Evolutionary conservation across 2,329 filamentous ascomycete species (phyloP).

Genomic region (Aureobasidium sp.): DNA sequence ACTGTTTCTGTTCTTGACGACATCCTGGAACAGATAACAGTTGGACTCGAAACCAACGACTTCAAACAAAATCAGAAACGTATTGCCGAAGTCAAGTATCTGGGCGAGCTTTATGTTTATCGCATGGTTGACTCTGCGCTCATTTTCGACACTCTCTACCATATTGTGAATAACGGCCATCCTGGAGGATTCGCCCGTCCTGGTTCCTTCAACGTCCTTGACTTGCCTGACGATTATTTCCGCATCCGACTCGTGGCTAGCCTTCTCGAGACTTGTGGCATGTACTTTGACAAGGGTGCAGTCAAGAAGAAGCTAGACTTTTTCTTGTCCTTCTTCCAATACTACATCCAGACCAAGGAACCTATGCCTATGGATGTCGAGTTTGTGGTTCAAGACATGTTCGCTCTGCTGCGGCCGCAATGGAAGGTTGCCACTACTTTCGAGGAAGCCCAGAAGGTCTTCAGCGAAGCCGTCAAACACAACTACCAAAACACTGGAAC

Average conservation of each 20-base stretch:
- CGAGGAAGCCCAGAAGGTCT: conserved; percentile 75
- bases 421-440: conserved; percentile 74
- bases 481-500: conserved; percentile 65
- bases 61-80: conserved; percentile 96
- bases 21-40: conserved; percentile 75
- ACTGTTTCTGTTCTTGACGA: conserved; percentile 89
- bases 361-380: conserved; percentile 93
- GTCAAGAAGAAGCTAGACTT: conserved; percentile 97
- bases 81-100: conserved; percentile 90
- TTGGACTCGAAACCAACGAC: conserved; percentile 90
- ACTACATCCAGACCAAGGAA: conserved; percentile 89
- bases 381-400: conserved; percentile 91
- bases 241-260: conserved; percentile 85
- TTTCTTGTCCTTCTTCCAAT: conserved; percentile 94
- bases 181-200: conserved; percentile 72
- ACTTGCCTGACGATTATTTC: conserved; percentile 91
- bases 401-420: conserved; percentile 74
- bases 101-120: conserved; percentile 96
- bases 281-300: conserved; percentile 89
- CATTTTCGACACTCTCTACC: conserved; percentile 92
- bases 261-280: conserved; percentile 87
- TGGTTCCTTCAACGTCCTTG: conserved; percentile 68
- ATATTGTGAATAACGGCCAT: conserved; percentile 88
- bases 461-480: conserved; percentile 80
- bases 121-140: conserved; percentile 92